These are phyloP conservation scores for Aspergillus avenaceus DNA, from an alignment of 495 filamentous ascomycete species.

Conservation along the genomic window DNA sequence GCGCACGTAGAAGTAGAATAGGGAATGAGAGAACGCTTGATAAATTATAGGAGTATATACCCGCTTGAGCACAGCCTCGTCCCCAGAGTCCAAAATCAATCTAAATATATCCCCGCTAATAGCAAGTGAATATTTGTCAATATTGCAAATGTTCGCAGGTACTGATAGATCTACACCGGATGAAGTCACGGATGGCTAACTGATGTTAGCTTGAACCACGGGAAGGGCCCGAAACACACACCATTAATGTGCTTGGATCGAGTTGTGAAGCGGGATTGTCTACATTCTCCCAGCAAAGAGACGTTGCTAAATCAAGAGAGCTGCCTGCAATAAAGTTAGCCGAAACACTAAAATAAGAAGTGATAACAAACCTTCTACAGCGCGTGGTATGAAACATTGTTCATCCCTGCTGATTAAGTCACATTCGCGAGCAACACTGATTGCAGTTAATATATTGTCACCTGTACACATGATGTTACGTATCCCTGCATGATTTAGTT, in stretches of 20 bases:
- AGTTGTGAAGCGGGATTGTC: constrained; percentile 74
- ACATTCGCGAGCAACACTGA: constrained; percentile 94
- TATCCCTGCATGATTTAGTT: constrained; percentile 82
- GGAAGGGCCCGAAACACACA: constrained; percentile 24
- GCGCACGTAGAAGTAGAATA: neutral
- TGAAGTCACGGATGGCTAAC: constrained; percentile 64
- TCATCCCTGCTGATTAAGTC: constrained; percentile 72
- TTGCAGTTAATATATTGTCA: constrained; percentile 96
- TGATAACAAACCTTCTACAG: constrained; percentile 58
- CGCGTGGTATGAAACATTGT: constrained; percentile 89
- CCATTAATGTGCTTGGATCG: constrained; percentile 70
- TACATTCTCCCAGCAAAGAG: constrained; percentile 84
- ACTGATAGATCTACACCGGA: constrained; percentile 72
- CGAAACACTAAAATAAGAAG: neutral
- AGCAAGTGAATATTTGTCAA: constrained; percentile 81
- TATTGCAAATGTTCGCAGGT: constrained; percentile 74
- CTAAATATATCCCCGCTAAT: constrained; percentile 92
- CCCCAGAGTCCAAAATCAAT: constrained; percentile 90
- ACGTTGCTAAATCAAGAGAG: constrained; percentile 61
- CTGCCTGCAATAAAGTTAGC: constrained; percentile 40
- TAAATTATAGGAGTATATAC: constrained; percentile 31
- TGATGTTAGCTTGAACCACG: constrained; percentile 21
- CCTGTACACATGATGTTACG: constrained; percentile 96
- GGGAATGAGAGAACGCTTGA: neutral
- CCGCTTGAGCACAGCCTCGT: constrained; percentile 66